Conservation (phyloP, 1,284 basidiomycete genomes). For the Trichosporon coremiiforme region DNA sequence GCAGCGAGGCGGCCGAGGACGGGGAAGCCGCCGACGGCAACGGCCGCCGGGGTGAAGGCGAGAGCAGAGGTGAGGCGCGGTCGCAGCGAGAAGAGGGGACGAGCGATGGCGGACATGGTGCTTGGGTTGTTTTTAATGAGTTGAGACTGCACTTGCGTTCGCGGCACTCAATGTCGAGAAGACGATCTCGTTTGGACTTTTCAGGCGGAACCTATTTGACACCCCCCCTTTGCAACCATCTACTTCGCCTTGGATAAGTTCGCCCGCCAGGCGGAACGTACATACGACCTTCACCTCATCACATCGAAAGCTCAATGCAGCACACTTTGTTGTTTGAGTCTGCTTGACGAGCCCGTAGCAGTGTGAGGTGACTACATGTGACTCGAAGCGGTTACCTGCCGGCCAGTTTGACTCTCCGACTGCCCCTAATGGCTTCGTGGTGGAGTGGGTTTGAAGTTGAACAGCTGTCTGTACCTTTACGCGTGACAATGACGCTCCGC, state of each 20-base stretch:
- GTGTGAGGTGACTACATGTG: too few relatives aligned
- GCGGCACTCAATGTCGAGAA: background rate
- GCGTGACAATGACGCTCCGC: background rate
- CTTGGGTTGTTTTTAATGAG: background rate
- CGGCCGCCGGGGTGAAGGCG: slow-evolving; percentile 36
- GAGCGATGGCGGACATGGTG: slow-evolving; percentile 35
- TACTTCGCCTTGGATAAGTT: too few relatives aligned
- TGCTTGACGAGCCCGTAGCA: too few relatives aligned
- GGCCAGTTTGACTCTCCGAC: too few relatives aligned
- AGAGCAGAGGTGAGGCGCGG: slow-evolving; percentile 40
- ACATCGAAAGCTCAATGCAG: too few relatives aligned
- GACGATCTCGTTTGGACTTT: slow-evolving; percentile 18
- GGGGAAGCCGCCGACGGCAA: slow-evolving; percentile 29
- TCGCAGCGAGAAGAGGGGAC: slow-evolving; percentile 24
- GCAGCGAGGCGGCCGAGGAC: slow-evolving; percentile 20
- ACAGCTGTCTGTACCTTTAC: background rate
- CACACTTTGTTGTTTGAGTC: too few relatives aligned
- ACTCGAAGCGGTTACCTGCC: too few relatives aligned
- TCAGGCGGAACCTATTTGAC: background rate
- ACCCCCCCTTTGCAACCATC: background rate
- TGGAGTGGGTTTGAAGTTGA: background rate
- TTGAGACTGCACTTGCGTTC: background rate
- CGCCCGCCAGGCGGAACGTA: too few relatives aligned
- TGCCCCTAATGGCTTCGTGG: too few relatives aligned
- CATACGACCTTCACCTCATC: too few relatives aligned